Base-by-base conservation (phyloP, 306 rosid genomes). In the Comarum palustre region DNA sequence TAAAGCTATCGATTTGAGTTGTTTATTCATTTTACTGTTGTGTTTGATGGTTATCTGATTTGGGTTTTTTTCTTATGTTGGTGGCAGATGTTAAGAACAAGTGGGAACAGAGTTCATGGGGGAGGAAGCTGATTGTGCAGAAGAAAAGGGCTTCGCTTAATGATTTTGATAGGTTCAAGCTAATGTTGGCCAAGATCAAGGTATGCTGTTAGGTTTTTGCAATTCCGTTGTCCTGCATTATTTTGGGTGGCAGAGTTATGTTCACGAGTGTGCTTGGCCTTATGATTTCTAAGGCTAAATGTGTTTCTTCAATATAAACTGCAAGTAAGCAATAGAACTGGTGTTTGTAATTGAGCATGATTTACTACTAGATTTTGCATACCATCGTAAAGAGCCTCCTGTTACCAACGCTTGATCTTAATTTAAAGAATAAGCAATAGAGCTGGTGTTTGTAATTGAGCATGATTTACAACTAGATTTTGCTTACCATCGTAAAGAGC, bases 21-120 rank as follows among this genome's bases (percentile, higher is more conserved):
- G 13, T 52, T 17, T 34, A 6, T 8, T 4, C 41, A 6, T 1
- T 36, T 36, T 41, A 0, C 45, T 9, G 2, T 8, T 47, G 32
- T 13, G 0, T 55, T 2, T 75, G 3, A 5, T 34, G 25, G 46
- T 7, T 54, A 38, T 10, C 43, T 58, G 54, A 74, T 31, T 62
- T 52, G 68, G 55, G 36, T 14, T 77, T 47, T 27, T 34, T 19
- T 22, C 0, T 27, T 14, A 38, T 43, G 60, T 7, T 46, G 65
- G 64, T 59, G 70, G 45, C 75, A 86, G 89, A 86, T 66, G 85
- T 82, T 39, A 84, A 86, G 82, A 82, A 85, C 71, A 82, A 80
- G 51, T 82, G 89, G 87, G 89, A 85, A 75, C 77, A 78, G 65
- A 85, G 89, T 77, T 80, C 87, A 11, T 85, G 89, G 89, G 89